Evolutionary conservation across 2,329 filamentous ascomycete species (phyloP).

Genomic region (Byssoonygena ceratinophila): DNA sequence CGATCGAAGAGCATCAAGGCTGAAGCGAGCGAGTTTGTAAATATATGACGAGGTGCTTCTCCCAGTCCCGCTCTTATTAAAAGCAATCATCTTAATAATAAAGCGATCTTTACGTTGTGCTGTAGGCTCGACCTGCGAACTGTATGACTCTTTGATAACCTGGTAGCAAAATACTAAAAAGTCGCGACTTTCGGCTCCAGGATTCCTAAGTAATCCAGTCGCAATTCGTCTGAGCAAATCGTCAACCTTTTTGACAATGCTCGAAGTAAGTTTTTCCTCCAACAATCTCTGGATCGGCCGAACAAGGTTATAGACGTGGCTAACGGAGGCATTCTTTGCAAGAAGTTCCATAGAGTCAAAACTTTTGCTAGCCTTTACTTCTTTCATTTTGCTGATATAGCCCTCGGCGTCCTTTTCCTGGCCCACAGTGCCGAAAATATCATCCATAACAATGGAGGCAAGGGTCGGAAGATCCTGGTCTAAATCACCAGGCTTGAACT

Average conservation of each 20-base stretch:
- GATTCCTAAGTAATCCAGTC: conserved; percentile 71
- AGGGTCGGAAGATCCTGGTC: conserved; percentile 77
- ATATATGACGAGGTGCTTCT: conserved; percentile 66
- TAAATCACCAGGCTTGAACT: conserved; percentile 68
- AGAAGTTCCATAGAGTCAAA: conserved; percentile 95
- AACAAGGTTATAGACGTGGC: conserved; percentile 62
- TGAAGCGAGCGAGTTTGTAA: conserved; percentile 80
- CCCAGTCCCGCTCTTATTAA: conserved; percentile 61
- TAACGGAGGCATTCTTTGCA: conserved; percentile 68
- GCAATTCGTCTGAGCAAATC: conserved; percentile 74
- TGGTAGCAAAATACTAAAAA: conserved; percentile 93
- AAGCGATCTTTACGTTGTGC: conserved; percentile 57
- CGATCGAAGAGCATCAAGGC: conserved; percentile 73
- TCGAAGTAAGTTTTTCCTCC: conserved; percentile 71
- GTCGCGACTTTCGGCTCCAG: conserved; percentile 65
- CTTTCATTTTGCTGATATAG: conserved; percentile 90
- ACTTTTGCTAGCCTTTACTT: conserved; percentile 96
- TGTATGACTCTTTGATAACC: conserved; percentile 77
- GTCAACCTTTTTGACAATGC: conserved; percentile 80
- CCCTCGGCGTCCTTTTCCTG: conserved; percentile 96
- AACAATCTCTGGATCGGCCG: conserved; percentile 68
- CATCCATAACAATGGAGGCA: conserved; percentile 84
- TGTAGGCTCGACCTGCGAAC: conserved; percentile 31
- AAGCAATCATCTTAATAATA: conserved; percentile 63
- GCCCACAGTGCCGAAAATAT: conserved; percentile 84